Evolutionary conservation across 2,329 filamentous ascomycete species (phyloP), one percentile per base, ranked within the genome.

Genomic region (Cyanodermella asteris): DNA sequence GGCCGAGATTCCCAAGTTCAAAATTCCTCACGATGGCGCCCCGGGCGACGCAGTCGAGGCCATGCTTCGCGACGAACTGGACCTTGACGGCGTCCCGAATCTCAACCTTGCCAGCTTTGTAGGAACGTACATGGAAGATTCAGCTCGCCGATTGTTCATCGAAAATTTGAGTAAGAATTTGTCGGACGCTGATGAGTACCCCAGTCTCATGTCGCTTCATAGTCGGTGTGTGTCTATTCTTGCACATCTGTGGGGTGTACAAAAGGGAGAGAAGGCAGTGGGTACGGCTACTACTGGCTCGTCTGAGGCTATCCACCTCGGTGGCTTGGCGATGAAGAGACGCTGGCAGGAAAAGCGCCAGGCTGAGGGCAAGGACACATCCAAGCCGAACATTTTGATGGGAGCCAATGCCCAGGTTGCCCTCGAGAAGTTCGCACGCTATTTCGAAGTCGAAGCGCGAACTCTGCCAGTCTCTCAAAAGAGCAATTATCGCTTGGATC

Each of bases 261-360:
- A 64, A 37, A 57, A 62, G 29, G 56, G 56, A 1, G 64, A 73
- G 40, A 66, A 61, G 29, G 66, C 72, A 4, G 59, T 76, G 26
- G 72, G 72, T 3, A 64, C 67, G 1, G 70, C 71, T 4, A 76
- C 71, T 1, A 74, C 72, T 0, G 72, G 72, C 1, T 75, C 68
- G 1, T 72, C 63, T 7, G 72, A 77, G 42, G 72, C 69, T 1
- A 72, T 76, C 29, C 68, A 73, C 38, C 56, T 77, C 1, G 72
- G 68, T 16, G 70, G 68, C 2, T 48, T 77, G 12, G 71, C 72
- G 4, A 75, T 78, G 72, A 76, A 76, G 51, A 55, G 69, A n/a
- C 55, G 65, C 12, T 77, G 72, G 72, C 68, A 76, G 41, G 64
- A 73, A 37, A 61, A 58, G 35, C 56, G 70, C 14, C 51, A 47